Base-by-base conservation (phyloP, 768 basidiomycete species). In the Lanmaoa pseudosensibilis region DNA sequence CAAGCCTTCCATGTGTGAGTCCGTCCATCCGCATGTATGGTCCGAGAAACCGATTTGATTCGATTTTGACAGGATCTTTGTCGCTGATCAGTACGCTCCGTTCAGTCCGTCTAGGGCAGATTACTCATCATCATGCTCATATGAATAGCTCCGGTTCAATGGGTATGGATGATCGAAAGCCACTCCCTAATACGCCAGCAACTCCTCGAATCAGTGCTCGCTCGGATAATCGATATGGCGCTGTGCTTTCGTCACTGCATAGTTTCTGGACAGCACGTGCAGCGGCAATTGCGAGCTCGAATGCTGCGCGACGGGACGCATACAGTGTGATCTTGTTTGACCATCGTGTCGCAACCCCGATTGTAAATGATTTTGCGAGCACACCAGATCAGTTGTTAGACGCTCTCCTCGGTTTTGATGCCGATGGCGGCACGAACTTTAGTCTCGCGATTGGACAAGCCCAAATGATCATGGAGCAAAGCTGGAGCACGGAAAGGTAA, bases 1-100 rank as follows among this genome's bases (percentile, higher is more conserved):
- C 83, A 80, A 59, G 75, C 84, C 0, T 85, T 79, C 69, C 84
- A 86, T 65, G 82, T 86, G 82, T 85, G 65, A 56, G 83, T 75
- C 3, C 5, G 15, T 33, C 18, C 11, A 18, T 40, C n/a, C 0
- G 1, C 2, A 9, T 54, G 12, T 5, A 2, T 2, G 3, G 0
- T 2, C 2, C 6, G 11, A 27, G n/a, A 19, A 19, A 27, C 32
- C 53, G 34, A 68, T 18, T 34, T 9, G 4, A 43, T 39, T 11
- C 15, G 13, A 15, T 40, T 8, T 43, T 33, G 57, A 46, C 13
- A 82, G 81, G 9, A 79, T 83, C n/a, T 84, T 84, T 47, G 80
- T 83, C 19, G 78, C 80, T 56, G 83, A 83, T 53, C 75, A 69
- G 80, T 80, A 47, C 12, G 62, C 53, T 32, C 2, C 16, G 1